A percentile compares a stretch with the other conserved stretches of the same genome.
These are phyloP conservation scores for Blastobotrys illinoisensis DNA, from an alignment of 1,139 yeast genomes.

Conservation along the genomic window DNA sequence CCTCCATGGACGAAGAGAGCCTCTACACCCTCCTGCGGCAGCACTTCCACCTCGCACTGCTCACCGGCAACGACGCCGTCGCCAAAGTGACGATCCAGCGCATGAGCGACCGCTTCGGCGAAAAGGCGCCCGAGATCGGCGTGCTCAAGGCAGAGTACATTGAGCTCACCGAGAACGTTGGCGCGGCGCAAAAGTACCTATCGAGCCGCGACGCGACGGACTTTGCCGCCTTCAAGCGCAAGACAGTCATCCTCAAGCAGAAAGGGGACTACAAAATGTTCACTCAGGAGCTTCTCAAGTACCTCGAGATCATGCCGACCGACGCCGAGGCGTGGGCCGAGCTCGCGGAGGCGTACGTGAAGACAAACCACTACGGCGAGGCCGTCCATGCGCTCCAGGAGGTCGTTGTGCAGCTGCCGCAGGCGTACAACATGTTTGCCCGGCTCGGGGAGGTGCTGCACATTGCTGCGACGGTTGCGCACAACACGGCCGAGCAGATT, in stretches of 20 bases:
- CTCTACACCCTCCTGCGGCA: slow-evolving; percentile 60
- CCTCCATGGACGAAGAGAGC: slow-evolving; percentile 43
- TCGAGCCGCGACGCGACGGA: slow-evolving; percentile 32
- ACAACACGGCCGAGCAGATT: slow-evolving; percentile 15
- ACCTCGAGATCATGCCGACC: slow-evolving; percentile 55
- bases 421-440: slow-evolving; percentile 67
- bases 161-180: slow-evolving; percentile 51
- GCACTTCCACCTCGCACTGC: slow-evolving; percentile 60
- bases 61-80: slow-evolving; percentile 61
- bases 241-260: slow-evolving; percentile 32
- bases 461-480: slow-evolving; percentile 21
- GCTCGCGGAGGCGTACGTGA: slow-evolving; percentile 55
- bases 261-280: slow-evolving; percentile 36
- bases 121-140: slow-evolving; percentile 49
- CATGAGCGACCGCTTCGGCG: slow-evolving; percentile 59
- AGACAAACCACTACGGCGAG: slow-evolving; percentile 59
- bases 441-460: slow-evolving; percentile 49
- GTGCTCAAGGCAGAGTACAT: slow-evolving; percentile 52
- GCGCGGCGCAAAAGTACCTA: slow-evolving; percentile 38
- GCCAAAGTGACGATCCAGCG: slow-evolving; percentile 63
- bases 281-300: slow-evolving; percentile 45
- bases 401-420: slow-evolving; percentile 59
- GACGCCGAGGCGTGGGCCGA: slow-evolving; percentile 79
- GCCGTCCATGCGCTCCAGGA: slow-evolving; percentile 68
- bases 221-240: slow-evolving; percentile 34